Base-by-base conservation (phyloP, 805 yeast genomes). In the Wickerhamiella allomyrinae region DNA sequence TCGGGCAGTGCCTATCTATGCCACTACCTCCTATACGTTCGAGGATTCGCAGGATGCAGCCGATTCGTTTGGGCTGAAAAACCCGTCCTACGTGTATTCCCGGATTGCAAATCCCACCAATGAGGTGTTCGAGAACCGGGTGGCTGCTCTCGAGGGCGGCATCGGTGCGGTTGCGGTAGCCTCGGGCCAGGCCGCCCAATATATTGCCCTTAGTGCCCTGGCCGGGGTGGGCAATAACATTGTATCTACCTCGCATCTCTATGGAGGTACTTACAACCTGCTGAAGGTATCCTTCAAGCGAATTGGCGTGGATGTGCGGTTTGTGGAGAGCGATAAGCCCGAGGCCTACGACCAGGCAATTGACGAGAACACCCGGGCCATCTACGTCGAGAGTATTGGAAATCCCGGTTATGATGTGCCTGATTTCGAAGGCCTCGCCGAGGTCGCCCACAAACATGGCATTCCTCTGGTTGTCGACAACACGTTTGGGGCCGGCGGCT, bases 181-280 rank as follows among this genome's bases (percentile, higher is more conserved):
- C 19, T 86, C 96, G n/a, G 98, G 98, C 48, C 95, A 87, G 66
- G 89, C 96, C 42, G 96, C 97, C 21, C 95, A 87, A 61, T 75
- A 85, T 51, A 58, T 81, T 45, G 94, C 95, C 17, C 68, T 86
- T 59, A 71, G 82, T 27, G 84, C 84, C 43, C 70, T 86, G 52
- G 93, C 95, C 29, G 85, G 80, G 52, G 61, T 74, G 43, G 97
- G 97, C 54, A 94, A 85, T 59, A 91, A 91, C 66, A 73, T 89
- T 51, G 74, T 89, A 42, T 78, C 95, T 23, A 79, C 95, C 20
- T 74, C 94, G 6, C 84, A 59, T 68, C 68, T 89, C 48, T 89
- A 91, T 59, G 98, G 98, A 51, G 98, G 98, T 56, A 87, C 96
- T 45, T 86, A 79, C 67, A 89, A 89, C 61, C 95, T 89, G 61